Evolutionary conservation across 2,329 filamentous ascomycete species (phyloP), one percentile per base, ranked within the genome.

Genomic region (Colletotrichum incanum): DNA sequence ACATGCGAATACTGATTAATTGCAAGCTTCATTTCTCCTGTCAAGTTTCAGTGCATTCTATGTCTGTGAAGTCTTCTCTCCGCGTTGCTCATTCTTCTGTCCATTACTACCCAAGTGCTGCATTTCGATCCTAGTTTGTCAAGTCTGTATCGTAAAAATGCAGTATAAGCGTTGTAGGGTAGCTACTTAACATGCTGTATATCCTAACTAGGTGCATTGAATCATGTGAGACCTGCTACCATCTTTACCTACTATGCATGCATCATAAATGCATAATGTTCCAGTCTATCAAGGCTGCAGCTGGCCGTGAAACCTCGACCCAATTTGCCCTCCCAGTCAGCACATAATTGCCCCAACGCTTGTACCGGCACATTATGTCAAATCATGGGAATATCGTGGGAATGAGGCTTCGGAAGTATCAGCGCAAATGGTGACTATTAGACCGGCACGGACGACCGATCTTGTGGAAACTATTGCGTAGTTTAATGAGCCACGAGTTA

Each of bases 401-500:
- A 37, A 45, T 54, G 16, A 20, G 14, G n/a, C 18, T 26, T 26
- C 18, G 20, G 39, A 34, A 23, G 34, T 18, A 63, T 23, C 49
- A 16, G 37, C 8, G 39, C 28, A 31, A 31, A 26, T 7, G 31
- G 6, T 41, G n/a, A 28, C 12, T 14, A 20, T 23, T 8, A 18
- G 47, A 52, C 47, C 47, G 54, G 54, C 62, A 39, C 62, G 41
- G 20, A 47, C 31, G 28, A 45, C 37, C 28, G 55, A 37, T 52
- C n/a, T 6, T 14, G 62, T 60, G 54, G 67, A 39, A 67, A 37
- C 60, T 12, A 49, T 43, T 43, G 65, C 69, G 65, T 72, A 61
- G 58, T 64, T 67, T 54, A 50, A 50, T 72, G 69, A 72, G 59
- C 39, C 28, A 49, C 6, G 5, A 6, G 45, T 72, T 72, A 72